Base-by-base conservation (phyloP, 768 basidiomycete genomes). In the Tulasnella sp. region DNA sequence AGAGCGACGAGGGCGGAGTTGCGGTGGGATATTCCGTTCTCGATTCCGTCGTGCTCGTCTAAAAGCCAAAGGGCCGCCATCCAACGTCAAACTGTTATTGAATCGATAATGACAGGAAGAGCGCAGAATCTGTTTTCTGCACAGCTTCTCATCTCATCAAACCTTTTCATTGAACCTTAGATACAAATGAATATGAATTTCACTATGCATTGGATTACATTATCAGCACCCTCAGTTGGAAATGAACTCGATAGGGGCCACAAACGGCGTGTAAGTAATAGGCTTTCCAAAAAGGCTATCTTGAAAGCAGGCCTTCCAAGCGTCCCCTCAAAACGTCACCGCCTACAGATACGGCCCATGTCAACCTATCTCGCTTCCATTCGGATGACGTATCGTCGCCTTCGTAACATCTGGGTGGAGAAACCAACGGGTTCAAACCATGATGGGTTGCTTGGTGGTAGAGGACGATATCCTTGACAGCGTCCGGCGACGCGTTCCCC, bases 11-110 rank as follows among this genome's bases (percentile, higher is more conserved):
- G 65, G 92, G 92, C 4, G 91, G 92, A 2, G 83, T 91, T 3
- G 86, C 85, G 2, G 82, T 83, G 46, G 90, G 90, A 11, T 85
- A 82, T 65, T 83, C 82, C 2, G 84, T 86, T 4, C 67, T 87
- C 46, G 85, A 87, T 66, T 83, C 82, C 1, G 62, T 86, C 48
- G 67, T 85, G 11, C 70, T 87, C 34, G 76, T 84, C 25, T 55
- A 55, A 34, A 4, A 25, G 43, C 11, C 12, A 23, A 21, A 23
- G 37, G 27, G 50, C 50, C 37, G 29, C 14, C 50, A 25, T 25
- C 50, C 15, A 42, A 31, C 43, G 21, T 25, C 43, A 46, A 46
- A 46, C 43, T 12, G 36, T 11, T 43, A 19, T 43, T 25, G n/a
- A 6, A 43, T n/a, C n/a, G n/a, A n/a, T n/a, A 6, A 23, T 54